phyloP scores from a whole-genome alignment of 2,329 filamentous ascomycete genomes.

The Macroventuria anomochaeta region DNA sequence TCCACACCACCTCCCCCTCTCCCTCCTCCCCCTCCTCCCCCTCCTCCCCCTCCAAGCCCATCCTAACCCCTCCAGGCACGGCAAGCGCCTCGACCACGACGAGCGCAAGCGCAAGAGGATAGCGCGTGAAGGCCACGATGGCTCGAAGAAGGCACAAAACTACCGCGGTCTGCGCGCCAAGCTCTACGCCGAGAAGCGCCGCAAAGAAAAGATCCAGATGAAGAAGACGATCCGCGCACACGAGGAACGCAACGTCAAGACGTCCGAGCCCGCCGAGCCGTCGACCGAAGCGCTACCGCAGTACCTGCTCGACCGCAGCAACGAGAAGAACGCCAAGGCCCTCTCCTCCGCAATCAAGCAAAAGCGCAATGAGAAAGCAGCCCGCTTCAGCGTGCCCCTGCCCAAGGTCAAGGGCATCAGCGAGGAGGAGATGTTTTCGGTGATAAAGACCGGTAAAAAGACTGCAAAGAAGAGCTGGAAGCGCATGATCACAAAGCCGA shows the following conservation, averaged over 20 bases:
- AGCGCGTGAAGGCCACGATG: conserved; percentile 88
- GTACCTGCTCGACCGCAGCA: conserved; percentile 88
- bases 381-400: conserved; percentile 88
- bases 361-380: conserved; percentile 86
- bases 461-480: conserved; percentile 83
- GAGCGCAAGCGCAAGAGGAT: conserved; percentile 86
- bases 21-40: neutral
- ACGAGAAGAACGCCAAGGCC: conserved; percentile 73
- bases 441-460: conserved; percentile 88
- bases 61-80: conserved; percentile 36
- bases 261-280: conserved; percentile 76
- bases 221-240: conserved; percentile 74
- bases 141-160: conserved; percentile 89
- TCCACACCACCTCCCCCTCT: conserved; percentile 19
- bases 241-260: conserved; percentile 96
- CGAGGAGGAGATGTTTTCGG: conserved; percentile 96
- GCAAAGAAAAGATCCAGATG: conserved; percentile 78
- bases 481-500: conserved; percentile 78
- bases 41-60: neutral
- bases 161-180: conserved; percentile 91
- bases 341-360: conserved; percentile 91
- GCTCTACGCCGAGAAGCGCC: conserved; percentile 88
- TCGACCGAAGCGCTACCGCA: conserved; percentile 82
- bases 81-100: conserved; percentile 74
- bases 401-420: conserved; percentile 93